Evolutionary conservation across 495 filamentous ascomycete genomes (phyloP), one percentile per base, ranked within the genome.

Genomic region (Neurospora sp.): DNA sequence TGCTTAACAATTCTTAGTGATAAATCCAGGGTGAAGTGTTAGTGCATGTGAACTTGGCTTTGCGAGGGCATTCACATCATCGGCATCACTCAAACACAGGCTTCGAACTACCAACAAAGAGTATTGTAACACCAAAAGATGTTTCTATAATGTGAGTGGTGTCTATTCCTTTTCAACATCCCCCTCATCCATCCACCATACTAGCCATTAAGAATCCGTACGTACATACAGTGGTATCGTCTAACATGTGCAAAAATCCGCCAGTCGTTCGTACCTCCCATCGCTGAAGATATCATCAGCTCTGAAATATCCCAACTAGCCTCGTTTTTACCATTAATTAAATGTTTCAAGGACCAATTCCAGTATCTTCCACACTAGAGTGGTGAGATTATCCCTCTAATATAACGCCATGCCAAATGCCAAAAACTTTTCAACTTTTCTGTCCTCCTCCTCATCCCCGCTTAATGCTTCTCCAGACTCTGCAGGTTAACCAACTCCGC

Each of bases 401-500:
- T 3, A 35, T 12, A 71, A 31, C 42, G 27, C 39, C 39, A 54
- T 31, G 70, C 27, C 70, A n/a, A 44, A 31, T 54, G 40, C 39
- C 23, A 71, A 12, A 23, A 23, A 31, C 48, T 59, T 59, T 59
- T 59, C 48, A 35, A 66, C 27, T 66, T 35, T 35, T 66, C 12
- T 7, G 48, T 31, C 23, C 23, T 59, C 20, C 10, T 23, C 46
- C 54, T 23, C 20, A 54, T 54, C 54, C 54, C 44, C 12, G 27
- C 20, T 66, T 69, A 39, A 27, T 80, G 72, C 77, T 91, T 92
- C 76, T 89, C 91, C 75, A 96, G 79, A 81, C 90, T 93, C 85
- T 96, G 93, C 78, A 94, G 79, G 71, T 85, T 84, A 18, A 85
- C 83, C 85, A 90, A 85, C 77, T 87, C 83, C 69, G 82, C 86